Base-by-base conservation (phyloP, 2,329 filamentous ascomycete species). In the Ambrosiella beaveri region DNA sequence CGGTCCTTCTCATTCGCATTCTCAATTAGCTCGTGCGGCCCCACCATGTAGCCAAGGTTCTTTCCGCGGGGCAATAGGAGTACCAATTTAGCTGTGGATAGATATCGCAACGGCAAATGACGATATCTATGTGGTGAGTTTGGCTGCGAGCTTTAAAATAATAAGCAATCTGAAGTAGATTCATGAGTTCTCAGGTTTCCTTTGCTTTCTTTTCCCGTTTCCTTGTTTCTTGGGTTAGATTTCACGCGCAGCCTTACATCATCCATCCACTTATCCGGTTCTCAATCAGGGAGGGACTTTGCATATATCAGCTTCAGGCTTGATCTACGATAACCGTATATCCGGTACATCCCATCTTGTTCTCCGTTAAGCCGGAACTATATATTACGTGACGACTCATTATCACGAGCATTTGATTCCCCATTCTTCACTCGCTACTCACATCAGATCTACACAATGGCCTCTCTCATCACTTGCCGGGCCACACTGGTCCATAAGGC, bases 401-500 rank as follows among this genome's bases (percentile, higher is more conserved):
- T 53, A 13, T 41, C 15, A 9, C 7, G n/a, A 19, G 7, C 15
- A 19, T 12, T 12, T 35, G 35, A 37, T 37, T 36, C 27, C 39
- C 12, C 36, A n/a, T 15, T 36, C 7, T 51, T 37, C 39, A 51
- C 44, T 12, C 17, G 36, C 13, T 44, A 27, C 27, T 41, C 39
- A 41, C 40, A 17, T 40, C 9, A 39, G 6, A 17, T n/a, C 1
- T n/a, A 37, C n/a, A 49, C 12, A 47, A 60, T 60, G 59, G 35
- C 59, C n/a, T 60, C 59, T 45, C 45, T 47, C 27, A 54, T 60
- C 36, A 55, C 56, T 35, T 56, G 56, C 15, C 56, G 59, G 56
- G 56, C 56, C 27, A 40, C 53, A 15, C 19, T 38, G 13, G 37
- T 49, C 17, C 59, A 56, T 19, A 60, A 49, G 41, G 51, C 57